Percentiles rank a stretch among this genome's conserved stretches.
Conservation (phyloP, 441 rosid genomes). For the Viola pubescens region DNA sequence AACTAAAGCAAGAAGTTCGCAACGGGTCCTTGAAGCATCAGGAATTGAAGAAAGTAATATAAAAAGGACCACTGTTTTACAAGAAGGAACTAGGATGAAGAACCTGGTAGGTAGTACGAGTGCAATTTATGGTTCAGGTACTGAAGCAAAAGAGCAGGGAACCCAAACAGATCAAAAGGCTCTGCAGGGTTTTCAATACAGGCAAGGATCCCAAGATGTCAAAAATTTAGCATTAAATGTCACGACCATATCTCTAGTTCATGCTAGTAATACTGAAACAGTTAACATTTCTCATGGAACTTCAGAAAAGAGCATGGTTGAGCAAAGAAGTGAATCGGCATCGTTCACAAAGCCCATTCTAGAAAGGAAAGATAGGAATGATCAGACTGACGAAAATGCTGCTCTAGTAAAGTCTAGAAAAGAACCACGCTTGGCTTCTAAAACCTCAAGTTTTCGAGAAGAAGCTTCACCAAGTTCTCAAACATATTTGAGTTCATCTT, state of each 20-base stretch:
- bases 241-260: conserved; percentile 30
- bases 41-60: conserved; percentile 23
- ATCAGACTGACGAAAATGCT: conserved; percentile 27
- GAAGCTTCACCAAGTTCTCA: conserved; percentile 35
- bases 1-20: conserved; percentile 25
- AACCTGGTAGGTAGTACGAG: conserved; percentile 28
- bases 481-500: conserved; percentile 32
- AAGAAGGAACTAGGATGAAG: conserved; percentile 32
- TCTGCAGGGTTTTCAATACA: conserved; percentile 30
- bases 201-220: conserved; percentile 33
- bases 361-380: conserved; percentile 24
- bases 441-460: conserved; percentile 25
- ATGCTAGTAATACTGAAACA: conserved; percentile 26
- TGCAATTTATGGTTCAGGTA: conserved; percentile 25
- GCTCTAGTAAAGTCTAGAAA: conserved; percentile 25
- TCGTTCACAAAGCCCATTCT: conserved; percentile 26
- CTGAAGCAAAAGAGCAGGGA: conserved; percentile 30
- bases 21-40: conserved; percentile 27
- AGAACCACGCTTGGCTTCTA: conserved; percentile 21
- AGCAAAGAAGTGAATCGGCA: conserved; percentile 32
- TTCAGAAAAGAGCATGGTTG: conserved; percentile 35
- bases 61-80: conserved; percentile 30
- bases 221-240: conserved; percentile 30
- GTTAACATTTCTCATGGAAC: conserved; percentile 29
- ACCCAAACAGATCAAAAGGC: conserved; percentile 27